Base-by-base conservation (phyloP, 768 basidiomycete species). In the Suillus luteus region DNA sequence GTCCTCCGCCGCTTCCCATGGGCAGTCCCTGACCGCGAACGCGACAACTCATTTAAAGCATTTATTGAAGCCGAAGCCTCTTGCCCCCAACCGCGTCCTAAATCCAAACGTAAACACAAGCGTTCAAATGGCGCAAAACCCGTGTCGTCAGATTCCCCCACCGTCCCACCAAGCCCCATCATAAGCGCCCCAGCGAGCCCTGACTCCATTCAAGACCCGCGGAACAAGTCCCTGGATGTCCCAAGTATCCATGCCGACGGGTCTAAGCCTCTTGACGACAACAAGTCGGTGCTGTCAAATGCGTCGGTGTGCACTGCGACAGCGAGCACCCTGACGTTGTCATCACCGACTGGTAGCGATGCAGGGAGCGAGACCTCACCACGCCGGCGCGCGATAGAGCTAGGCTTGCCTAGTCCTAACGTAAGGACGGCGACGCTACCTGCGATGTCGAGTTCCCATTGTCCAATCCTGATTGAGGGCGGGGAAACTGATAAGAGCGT, bases 11-110 rank as follows among this genome's bases (percentile, higher is more conserved):
- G 97, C 59, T 99, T 99, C 82, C 97, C 97, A 5, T 99, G 97
- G 97, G 99, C 95, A 77, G 91, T 99, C 62, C 96, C 97, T 12
- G 97, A 99, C 73, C 82, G 88, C 70, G 96, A 96, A 84, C 87
- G 88, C 19, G 97, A 99, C 74, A 85, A 91, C 62, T 92, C 89
- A 72, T 99, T 94, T 82, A 86, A 89, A 64, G 88, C 94, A 9
- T 99, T 97, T 72, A 90, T 98, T 67, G 84, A 90, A 68, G 91
- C 95, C 40, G 96, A 99, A 75, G 95, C 96, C 31, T 95, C 97
- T 74, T 84, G 80, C 67, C 76, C 75, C n/a, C 75, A 77, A 62
- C 76, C 79, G 14, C 70, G 72, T 2, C 75, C 67, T 7, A 66
- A 65, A 35, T 37, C 22, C 31, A 57, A 49, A 27, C 38, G 24